phyloP scores from a whole-genome alignment of 345 rosid species.

The Aquilaria sinensis region DNA sequence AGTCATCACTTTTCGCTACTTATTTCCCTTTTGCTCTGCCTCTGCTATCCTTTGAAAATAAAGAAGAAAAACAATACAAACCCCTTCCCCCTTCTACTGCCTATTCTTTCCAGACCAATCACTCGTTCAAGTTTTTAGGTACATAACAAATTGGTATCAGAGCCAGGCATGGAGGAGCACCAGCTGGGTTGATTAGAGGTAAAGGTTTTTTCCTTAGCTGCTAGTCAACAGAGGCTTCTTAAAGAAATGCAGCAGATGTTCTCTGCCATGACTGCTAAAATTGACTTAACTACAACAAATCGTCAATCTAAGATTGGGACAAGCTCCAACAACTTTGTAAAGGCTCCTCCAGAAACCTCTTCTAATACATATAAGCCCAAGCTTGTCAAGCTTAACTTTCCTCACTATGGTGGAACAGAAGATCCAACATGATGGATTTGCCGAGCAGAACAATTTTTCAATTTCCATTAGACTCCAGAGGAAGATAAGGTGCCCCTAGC shows the following conservation, averaged over 20 bases:
- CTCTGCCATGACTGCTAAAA: neutral
- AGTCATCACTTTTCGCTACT: too few relatives aligned
- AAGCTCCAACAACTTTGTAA: neutral
- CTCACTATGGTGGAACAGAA: neutral
- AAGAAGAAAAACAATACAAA: too few relatives aligned
- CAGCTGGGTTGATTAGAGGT: neutral
- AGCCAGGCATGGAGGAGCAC: neutral
- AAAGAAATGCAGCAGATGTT: slow-evolving; percentile 1
- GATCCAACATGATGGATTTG: slow-evolving; percentile 3
- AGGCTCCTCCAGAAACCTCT: too few relatives aligned
- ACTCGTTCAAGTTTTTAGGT: too few relatives aligned
- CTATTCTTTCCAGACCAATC: too few relatives aligned
- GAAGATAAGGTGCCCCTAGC: neutral
- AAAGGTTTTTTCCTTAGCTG: neutral
- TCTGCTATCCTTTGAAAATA: too few relatives aligned
- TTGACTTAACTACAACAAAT: neutral
- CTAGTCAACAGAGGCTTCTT: neutral
- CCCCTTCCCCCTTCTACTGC: too few relatives aligned
- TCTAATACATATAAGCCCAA: neutral
- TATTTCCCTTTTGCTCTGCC: too few relatives aligned
- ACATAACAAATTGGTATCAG: neutral
- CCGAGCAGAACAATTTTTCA: neutral
- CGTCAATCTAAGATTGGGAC: too few relatives aligned
- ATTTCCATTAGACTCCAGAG: neutral
- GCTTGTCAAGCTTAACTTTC: neutral